Evolutionary conservation across 2,329 filamentous ascomycete species (phyloP), one percentile per base, ranked within the genome.

Genomic region (Drechslera avenae): DNA sequence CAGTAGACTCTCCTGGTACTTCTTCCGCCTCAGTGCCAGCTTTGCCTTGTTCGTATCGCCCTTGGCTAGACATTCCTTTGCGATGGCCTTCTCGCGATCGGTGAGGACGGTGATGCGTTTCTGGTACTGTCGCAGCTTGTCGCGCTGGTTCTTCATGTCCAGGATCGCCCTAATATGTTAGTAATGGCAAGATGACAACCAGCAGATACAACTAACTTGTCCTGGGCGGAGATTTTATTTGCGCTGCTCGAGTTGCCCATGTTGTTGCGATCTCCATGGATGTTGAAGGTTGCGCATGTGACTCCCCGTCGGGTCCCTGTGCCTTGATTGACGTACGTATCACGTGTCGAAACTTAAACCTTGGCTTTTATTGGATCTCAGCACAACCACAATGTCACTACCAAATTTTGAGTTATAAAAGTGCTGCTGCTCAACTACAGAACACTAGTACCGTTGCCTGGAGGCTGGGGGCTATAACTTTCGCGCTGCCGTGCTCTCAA

Each of bases 111-210:
- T 88, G 70, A 99, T 94, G 67, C 90, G 89, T 68, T 89, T 88
- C 76, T 97, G 93, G 79, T 97, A 97, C 74, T 96, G 91, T 69
- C 95, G 92, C 3, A 99, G 87, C 75, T 91, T 95, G 81, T 99
- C 94, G 74, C 94, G 92, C 79, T 97, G 93, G 76, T 86, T 91
- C 79, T 97, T 97, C 79, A 97, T 89, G 77, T 97, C 92, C 68
- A 97, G 88, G 76, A 97, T 97, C 53, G 93, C 93, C 79, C 92
- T 97, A 71, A 35, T 9, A 5, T 28, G 43, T 63, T 34, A 64
- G 57, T 37, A 35, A 14, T 17, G 37, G 10, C 10, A 10, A 28
- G 7, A 0, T 37, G 32, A 31, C n/a, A 35, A 18, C 35, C n/a
- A 5, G 9, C 5, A 8, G 35, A 18, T 17, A 18, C 0, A 5